Conservation (phyloP, 1,284 basidiomycete genomes). For the Apiotrichum akiyoshidainum region DNA sequence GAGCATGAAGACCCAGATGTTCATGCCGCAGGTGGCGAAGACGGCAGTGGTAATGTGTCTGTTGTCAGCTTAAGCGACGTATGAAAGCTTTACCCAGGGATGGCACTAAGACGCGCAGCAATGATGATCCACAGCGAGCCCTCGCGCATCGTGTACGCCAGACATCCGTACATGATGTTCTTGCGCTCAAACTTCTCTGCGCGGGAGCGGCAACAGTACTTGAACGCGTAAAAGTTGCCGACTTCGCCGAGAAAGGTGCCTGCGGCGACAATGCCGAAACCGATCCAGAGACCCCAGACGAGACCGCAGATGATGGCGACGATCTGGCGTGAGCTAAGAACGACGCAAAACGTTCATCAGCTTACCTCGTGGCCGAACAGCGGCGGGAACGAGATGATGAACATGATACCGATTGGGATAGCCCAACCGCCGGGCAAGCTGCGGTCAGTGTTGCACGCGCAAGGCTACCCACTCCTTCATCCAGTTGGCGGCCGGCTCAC, state of each 20-base stretch:
- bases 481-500: conserved; percentile 64
- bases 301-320: conserved; percentile 44
- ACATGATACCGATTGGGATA: conserved; percentile 69
- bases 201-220: conserved; percentile 56
- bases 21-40: conserved; percentile 76
- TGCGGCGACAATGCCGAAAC: conserved; percentile 44
- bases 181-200: conserved; percentile 69
- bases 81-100: conserved; percentile 59
- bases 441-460: not conserved
- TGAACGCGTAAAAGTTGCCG: conserved; percentile 48
- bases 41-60: conserved; percentile 58
- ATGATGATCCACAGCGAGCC: conserved; percentile 75
- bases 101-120: conserved; percentile 70
- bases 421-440: conserved; percentile 64
- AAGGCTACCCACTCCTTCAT: conserved; percentile 58
- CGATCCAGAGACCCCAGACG: conserved; percentile 48
- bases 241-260: conserved; percentile 46
- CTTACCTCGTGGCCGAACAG: conserved; percentile 47
- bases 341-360: not conserved
- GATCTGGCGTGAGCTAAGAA: conserved; percentile 28
- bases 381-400: conserved; percentile 49
- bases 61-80: not conserved
- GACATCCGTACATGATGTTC: conserved; percentile 70
- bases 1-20: conserved; percentile 63
- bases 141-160: conserved; percentile 70